Evolutionary conservation across 352 stramenopile genomes (phyloP).

Genomic region (Phytopythium kandeliae): DNA sequence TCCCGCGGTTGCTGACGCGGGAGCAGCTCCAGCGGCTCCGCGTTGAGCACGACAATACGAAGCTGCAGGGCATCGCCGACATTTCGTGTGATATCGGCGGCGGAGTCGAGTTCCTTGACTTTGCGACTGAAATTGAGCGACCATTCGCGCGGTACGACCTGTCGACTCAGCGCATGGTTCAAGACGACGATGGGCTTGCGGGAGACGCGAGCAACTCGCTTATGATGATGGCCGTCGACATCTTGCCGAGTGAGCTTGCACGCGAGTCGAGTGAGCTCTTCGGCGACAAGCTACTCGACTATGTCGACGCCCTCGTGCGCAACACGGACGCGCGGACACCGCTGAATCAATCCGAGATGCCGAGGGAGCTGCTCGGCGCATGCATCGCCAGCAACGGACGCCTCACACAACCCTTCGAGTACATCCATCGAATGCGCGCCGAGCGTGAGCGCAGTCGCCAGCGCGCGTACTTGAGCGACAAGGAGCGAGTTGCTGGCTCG

Average conservation of each 20-base stretch:
- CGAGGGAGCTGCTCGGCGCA: conserved; percentile 80
- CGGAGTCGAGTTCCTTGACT: conserved; percentile 92
- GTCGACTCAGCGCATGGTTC: conserved; percentile 56
- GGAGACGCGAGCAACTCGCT: conserved; percentile 54
- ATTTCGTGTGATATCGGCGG: conserved; percentile 95
- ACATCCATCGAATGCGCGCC: conserved; percentile 90
- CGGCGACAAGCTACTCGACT: conserved; percentile 88
- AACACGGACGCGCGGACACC: conserved; percentile 49
- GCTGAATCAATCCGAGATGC: conserved; percentile 46
- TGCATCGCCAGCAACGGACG: conserved; percentile 90
- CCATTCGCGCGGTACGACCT: conserved; percentile 92
- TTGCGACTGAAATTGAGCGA: conserved; percentile 91
- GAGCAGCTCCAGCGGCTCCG: conserved; percentile 81
- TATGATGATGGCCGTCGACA: conserved; percentile 95
- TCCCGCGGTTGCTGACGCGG: conserved; percentile 90
- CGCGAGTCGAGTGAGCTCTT: conserved; percentile 95
- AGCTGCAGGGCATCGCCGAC: conserved; percentile 90
- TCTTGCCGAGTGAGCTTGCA: conserved; percentile 93
- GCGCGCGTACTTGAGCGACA: conserved; percentile 56
- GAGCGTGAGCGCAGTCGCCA: conserved; percentile 72
- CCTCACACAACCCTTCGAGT: conserved; percentile 84
- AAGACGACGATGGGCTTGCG: conserved; percentile 49
- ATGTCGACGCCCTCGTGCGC: conserved; percentile 58
- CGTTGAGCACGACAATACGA: conserved; percentile 48
- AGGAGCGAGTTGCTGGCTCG: conserved; percentile 67